Evolutionary conservation across 768 basidiomycete genomes (phyloP), one percentile per base, ranked within the genome.

Genomic region (Russula ochroleuca): DNA sequence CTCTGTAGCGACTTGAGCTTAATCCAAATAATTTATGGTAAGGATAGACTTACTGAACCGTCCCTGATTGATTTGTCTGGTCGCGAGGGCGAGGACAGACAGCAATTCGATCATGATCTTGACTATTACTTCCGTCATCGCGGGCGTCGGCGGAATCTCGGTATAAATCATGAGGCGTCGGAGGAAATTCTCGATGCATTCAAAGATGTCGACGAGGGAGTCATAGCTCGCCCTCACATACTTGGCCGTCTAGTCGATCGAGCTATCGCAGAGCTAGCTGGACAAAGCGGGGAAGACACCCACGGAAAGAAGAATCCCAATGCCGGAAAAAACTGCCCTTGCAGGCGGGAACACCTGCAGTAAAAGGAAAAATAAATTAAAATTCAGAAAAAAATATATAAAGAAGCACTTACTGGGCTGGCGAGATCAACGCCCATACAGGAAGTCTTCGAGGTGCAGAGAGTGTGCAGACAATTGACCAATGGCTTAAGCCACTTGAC

Each of bases 341-440:
- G 54, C 54, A 19, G 61, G 54, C 3, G 47, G 54, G 17, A 56
- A 56, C 0, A 23, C 47, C 61, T 56, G n/a, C n/a, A n/a, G n/a
- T n/a, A n/a, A n/a, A n/a, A n/a, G n/a, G 8, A 1, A 60, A 2
- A 17, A 43, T 21, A 19, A 5, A 1, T 35, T 35, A 35, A 35
- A 35, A 35, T 35, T 28, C 28, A 28, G 6, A 35, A 35, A 6
- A 10, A 35, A 35, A 35, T 3, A 35, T 1, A 10, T 3, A 8
- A 35, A 35, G 35, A 35, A 35, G 2, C 1, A 5, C 40, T 17
- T 11, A 41, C 40, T 15, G 40, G 35, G 35, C 35, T 35, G 1
- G 7, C 35, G 35, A 35, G 35, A 35, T 35, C 7, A 35, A 10
- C 35, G 7, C 8, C 7, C 35, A 6, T 8, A 6, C 35, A 35